Percentiles rank a stretch among this genome's conserved stretches.
Conservation (phyloP, 139 green algal species). For the Asterochloris erici region DNA sequence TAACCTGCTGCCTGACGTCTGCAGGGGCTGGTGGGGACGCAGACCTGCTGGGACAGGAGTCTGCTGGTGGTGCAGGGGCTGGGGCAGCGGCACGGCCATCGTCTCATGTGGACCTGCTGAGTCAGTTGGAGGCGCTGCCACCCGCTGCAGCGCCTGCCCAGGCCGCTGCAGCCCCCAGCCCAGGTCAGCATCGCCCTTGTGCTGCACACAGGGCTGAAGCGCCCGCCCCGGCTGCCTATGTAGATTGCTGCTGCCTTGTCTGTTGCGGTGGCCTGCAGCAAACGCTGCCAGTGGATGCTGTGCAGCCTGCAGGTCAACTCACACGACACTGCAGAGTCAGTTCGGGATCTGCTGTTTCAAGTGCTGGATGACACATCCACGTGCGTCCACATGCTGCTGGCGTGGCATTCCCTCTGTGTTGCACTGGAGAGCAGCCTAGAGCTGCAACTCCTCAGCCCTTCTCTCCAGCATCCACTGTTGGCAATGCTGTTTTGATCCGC, state of each 20-base stretch:
- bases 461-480: too few species aligned
- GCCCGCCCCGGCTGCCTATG: too few species aligned
- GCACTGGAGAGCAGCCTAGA: not conserved
- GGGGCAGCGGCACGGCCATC: not conserved
- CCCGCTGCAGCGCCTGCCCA: conserved; percentile 1
- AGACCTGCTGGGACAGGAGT: not conserved
- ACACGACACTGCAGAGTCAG: not conserved
- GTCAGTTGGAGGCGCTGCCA: conserved; percentile 31
- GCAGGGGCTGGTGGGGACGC: too few species aligned
- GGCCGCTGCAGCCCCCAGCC: not conserved
- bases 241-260: not conserved
- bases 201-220: not conserved
- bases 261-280: not conserved
- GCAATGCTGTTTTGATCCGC: not conserved
- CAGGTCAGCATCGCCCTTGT: not conserved
- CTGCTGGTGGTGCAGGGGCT: not conserved
- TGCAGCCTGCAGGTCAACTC: not conserved
- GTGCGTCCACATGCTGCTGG: not conserved
- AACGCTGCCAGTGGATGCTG: not conserved
- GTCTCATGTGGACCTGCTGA: conserved; percentile 41
- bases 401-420: too few species aligned
- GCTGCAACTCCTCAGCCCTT: not conserved
- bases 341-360: not conserved
- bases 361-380: not conserved
- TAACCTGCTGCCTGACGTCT: too few species aligned